Percentiles rank a stretch among this genome's conserved stretches.
Evolutionary conservation across 192 early-diverging fungal genomes (phyloP).

Genomic region (Obelidium mucronatum): DNA sequence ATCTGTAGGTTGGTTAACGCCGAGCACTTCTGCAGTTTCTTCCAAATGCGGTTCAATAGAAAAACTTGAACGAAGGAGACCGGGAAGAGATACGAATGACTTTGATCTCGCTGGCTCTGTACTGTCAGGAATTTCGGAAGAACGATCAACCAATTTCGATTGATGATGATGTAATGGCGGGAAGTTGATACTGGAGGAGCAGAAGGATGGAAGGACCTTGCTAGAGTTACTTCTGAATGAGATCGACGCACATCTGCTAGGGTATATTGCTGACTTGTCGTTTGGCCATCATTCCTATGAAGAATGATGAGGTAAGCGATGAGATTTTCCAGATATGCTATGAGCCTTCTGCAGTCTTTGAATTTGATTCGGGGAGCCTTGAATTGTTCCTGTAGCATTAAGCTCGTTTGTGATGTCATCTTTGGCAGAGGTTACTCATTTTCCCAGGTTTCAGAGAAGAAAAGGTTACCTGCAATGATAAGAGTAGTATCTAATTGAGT

Average conservation of each 20-base stretch:
- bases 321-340: not conserved
- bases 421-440: too few relatives aligned
- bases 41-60: constrained; percentile 11
- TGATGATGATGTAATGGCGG: too few relatives aligned
- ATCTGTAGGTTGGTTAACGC: not conserved
- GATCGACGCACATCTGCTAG: not conserved
- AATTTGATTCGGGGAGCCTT: too few relatives aligned
- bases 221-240: not conserved
- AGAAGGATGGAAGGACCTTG: not conserved
- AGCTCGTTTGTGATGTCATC: too few relatives aligned
- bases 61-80: not conserved
- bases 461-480: too few relatives aligned
- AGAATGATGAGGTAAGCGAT: not conserved
- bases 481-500: too few relatives aligned
- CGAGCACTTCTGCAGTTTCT: constrained; percentile 26
- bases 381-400: too few relatives aligned
- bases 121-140: not conserved
- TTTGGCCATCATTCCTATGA: too few relatives aligned
- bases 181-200: not conserved
- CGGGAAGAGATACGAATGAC: not conserved
- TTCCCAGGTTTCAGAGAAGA: too few relatives aligned
- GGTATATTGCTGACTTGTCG: too few relatives aligned
- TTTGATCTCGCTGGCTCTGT: not conserved
- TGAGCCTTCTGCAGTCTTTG: not conserved
- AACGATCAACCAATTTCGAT: too few relatives aligned